Percentiles rank a stretch among this genome's conserved stretches.
Evolutionary conservation across 352 stramenopile species (phyloP).

Genomic region (Nothophytophthora sp.): DNA sequence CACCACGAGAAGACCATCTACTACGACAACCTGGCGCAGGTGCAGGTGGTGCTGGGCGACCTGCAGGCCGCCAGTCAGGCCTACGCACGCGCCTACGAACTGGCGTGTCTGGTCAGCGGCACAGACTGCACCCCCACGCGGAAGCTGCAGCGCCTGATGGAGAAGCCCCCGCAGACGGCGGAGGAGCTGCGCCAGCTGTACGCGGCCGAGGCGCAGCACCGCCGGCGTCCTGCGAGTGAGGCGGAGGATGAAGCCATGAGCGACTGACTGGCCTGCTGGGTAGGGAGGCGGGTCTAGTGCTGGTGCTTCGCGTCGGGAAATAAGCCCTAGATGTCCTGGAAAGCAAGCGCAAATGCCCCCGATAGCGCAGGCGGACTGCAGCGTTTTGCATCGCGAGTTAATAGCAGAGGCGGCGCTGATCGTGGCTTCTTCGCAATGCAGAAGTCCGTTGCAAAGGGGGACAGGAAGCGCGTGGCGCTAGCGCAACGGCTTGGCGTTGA

Average conservation of each 20-base stretch:
- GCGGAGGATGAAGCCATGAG: constrained; percentile 33
- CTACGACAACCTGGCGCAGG: constrained; percentile 84
- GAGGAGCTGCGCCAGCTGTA: constrained; percentile 68
- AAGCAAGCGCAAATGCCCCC: no score
- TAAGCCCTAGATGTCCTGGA: no score
- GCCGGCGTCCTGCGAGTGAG: constrained; percentile 24
- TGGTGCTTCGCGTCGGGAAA: no score
- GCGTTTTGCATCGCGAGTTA: no score
- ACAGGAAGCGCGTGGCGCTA: no score
- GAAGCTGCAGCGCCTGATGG: constrained; percentile 59
- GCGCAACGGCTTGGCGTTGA: no score
- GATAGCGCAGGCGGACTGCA: no score
- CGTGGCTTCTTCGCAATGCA: no score
- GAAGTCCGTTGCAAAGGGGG: no score
- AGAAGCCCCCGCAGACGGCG: constrained; percentile 60
- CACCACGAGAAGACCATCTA: constrained; percentile 87
- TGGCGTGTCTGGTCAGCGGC: constrained; percentile 65
- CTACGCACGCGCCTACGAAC: constrained; percentile 56
- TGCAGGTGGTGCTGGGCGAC: constrained; percentile 64
- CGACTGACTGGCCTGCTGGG: no score
- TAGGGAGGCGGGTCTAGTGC: no score
- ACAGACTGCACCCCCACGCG: constrained; percentile 58
- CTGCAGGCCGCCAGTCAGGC: constrained; percentile 45
- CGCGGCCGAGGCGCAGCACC: constrained; percentile 41
- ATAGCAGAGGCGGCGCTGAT: no score